Base-by-base conservation (phyloP, 2,329 filamentous ascomycete genomes). In the Calycina marina region DNA sequence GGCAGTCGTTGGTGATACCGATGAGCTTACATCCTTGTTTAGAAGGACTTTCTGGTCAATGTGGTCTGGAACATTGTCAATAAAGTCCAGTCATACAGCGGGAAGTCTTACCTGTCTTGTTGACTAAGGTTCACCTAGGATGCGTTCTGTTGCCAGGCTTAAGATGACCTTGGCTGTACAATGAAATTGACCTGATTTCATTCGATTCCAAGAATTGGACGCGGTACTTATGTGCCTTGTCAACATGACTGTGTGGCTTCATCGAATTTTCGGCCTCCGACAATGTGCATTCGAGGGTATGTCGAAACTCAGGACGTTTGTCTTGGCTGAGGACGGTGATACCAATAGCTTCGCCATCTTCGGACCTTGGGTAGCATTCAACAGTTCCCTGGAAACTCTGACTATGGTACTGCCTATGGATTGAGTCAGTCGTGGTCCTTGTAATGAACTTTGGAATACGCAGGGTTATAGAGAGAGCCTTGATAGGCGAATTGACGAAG, bases 181-280 rank as follows among this genome's bases (percentile, higher is more conserved):
- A 31, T 28, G 34, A 42, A 4, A 32, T 40, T 4, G 42, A 34
- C 25, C 40, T 41, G n/a, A 45, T 25, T 9, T 26, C 25, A 28
- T 46, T 42, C 6, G 38, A 34, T 8, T 42, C 44, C 31, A 39
- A 28, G 16, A 45, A 45, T 31, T 43, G 38, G 3, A 43, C 28
- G 5, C 44, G 39, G 13, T 37, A 35, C 26, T 34, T 39, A 14
- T 42, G 40, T 1, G 18, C 22, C 16, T 32, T 36, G 14, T 35
- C 29, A 10, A 40, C 29, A 20, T 45, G 44, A 6, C 22, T 18
- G 28, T 40, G 45, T 13, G 44, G 44, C 22, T 39, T 45, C 44
- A 46, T 45, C 8, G 40, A 41, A 4, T 36, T 43, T 25, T 43
- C 39, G 3, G 30, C 36, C 3, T 25, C 8, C 4, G 34, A 17